These are phyloP conservation scores for Colletotrichum destructivum DNA, from an alignment of 2,329 filamentous ascomycete genomes.

Conservation along the genomic window DNA sequence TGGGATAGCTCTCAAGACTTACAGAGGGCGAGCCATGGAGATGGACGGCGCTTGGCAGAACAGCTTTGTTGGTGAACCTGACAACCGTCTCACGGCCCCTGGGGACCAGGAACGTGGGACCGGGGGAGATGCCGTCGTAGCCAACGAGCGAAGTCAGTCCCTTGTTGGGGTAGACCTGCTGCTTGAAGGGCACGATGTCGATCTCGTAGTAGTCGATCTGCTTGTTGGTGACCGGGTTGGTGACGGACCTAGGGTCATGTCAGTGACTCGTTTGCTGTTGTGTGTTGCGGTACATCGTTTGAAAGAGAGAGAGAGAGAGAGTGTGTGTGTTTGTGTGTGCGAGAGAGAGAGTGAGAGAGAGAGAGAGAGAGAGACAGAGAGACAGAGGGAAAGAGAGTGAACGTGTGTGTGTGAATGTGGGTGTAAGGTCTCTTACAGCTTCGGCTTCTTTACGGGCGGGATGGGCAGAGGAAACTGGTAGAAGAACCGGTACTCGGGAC, in stretches of 20 bases:
- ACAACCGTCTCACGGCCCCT: conserved; percentile 67
- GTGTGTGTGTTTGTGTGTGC: no score
- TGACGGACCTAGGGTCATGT: conserved; percentile 28
- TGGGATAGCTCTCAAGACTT: background rate
- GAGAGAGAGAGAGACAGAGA: no score
- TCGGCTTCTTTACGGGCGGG: conserved; percentile 58
- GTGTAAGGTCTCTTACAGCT: conserved; percentile 51
- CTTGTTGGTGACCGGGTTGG: conserved; percentile 49
- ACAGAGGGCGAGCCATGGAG: conserved; percentile 67
- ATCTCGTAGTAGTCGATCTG: conserved; percentile 53
- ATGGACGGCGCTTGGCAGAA: conserved; percentile 63
- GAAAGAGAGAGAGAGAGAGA: no score
- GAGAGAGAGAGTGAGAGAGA: no score
- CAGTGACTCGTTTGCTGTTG: background rate
- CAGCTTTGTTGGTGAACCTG: conserved; percentile 66
- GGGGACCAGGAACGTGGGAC: conserved; percentile 66
- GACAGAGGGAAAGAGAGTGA: no score
- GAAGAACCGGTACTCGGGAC: conserved; percentile 55
- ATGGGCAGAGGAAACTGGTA: conserved; percentile 60
- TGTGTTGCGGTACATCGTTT: background rate
- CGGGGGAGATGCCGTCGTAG: conserved; percentile 69
- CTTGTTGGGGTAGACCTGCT: conserved; percentile 56
- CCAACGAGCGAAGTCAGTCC: conserved; percentile 54
- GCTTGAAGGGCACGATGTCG: conserved; percentile 50
- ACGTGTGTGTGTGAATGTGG: no score